Conservation (phyloP, 2,329 filamentous ascomycete genomes). For the Aspergillus eucalypticola region DNA sequence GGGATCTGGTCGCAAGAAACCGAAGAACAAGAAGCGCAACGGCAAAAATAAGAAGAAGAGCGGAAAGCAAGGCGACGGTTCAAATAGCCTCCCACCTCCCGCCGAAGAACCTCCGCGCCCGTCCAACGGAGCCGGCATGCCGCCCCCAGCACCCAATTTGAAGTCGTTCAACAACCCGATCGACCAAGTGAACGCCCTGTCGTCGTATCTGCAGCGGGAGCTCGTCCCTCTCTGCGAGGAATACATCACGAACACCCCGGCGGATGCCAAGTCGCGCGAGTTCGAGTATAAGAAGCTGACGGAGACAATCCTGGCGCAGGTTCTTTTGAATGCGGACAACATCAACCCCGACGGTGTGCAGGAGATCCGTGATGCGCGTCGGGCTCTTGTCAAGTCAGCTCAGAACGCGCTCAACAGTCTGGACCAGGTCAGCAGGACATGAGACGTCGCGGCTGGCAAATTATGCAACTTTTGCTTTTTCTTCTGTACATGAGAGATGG, state of each 20-base stretch:
- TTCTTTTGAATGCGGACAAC: conserved; percentile 63
- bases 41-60: conserved; percentile 28
- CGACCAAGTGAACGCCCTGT: conserved; percentile 42
- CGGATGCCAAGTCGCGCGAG: conserved; percentile 41
- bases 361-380: conserved; percentile 52
- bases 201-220: conserved; percentile 37
- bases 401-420: conserved; percentile 41
- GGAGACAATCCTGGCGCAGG: conserved; percentile 46
- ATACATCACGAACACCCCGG: conserved; percentile 43
- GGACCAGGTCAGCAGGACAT: conserved; percentile 33
- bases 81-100: conserved; percentile 22
- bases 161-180: conserved; percentile 33
- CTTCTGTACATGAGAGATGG: neutral
- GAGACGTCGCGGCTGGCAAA: neutral
- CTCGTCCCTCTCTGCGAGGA: conserved; percentile 41
- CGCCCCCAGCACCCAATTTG: conserved; percentile 38
- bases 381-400: conserved; percentile 45
- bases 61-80: conserved; percentile 22
- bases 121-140: conserved; percentile 19
- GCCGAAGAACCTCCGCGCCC: conserved; percentile 15
- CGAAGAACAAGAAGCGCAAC: conserved; percentile 24
- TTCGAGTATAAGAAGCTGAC: conserved; percentile 47
- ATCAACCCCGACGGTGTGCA: conserved; percentile 70
- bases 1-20: conserved; percentile 9
- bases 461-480: neutral